A percentile compares a stretch with the other conserved stretches of the same genome.
These are phyloP conservation scores for Ustilago sp. DNA, from an alignment of 1,284 basidiomycete species.

Conservation along the genomic window DNA sequence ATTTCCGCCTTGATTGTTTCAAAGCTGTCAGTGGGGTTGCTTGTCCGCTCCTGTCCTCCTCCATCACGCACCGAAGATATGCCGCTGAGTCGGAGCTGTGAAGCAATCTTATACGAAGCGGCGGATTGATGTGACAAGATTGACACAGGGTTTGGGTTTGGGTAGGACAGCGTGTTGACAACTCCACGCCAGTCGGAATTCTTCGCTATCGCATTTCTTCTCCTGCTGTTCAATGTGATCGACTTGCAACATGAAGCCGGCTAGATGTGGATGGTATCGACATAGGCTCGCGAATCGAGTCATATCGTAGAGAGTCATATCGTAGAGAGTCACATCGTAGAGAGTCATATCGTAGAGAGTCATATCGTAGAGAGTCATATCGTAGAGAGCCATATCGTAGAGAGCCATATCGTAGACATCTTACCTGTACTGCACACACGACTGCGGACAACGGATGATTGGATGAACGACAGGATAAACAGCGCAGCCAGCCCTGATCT, in stretches of 20 bases:
- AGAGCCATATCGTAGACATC: neutral
- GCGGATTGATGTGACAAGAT: neutral
- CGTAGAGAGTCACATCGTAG: neutral
- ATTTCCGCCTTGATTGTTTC: neutral
- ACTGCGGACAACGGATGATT: neutral
- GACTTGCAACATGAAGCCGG: neutral
- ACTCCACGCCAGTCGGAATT: neutral
- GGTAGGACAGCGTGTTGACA: neutral
- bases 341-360: too few species aligned
- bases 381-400: too few species aligned
- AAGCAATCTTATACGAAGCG: neutral
- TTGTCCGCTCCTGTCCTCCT: neutral
- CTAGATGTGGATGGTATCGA: neutral
- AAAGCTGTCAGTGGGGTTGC: neutral
- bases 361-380: neutral
- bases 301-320: neutral
- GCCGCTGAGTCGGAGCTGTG: neutral
- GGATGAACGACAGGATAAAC: neutral
- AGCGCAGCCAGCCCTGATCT: neutral
- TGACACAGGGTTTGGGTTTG: neutral
- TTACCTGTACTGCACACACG: neutral
- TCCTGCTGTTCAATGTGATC: neutral
- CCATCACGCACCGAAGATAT: neutral
- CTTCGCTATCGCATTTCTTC: neutral
- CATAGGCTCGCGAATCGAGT: neutral